phyloP scores from a whole-genome alignment of 2,329 filamentous ascomycete species.

The Hypoxylon sp. region DNA sequence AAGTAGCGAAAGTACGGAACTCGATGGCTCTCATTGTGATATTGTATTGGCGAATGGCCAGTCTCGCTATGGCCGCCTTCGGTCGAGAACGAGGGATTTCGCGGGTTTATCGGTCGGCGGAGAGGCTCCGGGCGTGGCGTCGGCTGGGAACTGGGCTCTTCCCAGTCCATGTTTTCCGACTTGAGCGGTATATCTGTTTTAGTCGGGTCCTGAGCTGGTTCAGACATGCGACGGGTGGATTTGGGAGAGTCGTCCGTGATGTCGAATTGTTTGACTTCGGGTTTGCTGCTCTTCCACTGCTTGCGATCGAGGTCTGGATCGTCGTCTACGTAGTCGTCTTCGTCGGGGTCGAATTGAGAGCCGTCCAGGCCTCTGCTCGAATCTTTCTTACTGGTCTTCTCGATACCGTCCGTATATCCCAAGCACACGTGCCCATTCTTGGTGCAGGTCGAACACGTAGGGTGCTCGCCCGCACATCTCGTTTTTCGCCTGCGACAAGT shows the following conservation, averaged over 20 bases:
- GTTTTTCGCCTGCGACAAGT: slow-evolving; percentile 83
- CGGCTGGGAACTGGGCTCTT: slow-evolving; percentile 47
- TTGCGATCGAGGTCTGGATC: slow-evolving; percentile 50
- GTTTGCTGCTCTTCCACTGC: slow-evolving; percentile 48
- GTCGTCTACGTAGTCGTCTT: slow-evolving; percentile 54
- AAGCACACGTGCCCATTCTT: slow-evolving; percentile 78
- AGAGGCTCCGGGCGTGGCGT: slow-evolving; percentile 46
- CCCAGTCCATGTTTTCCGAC: slow-evolving; percentile 51
- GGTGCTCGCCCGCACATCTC: slow-evolving; percentile 79
- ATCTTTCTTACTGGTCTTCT: slow-evolving; percentile 57
- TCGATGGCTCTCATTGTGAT: slow-evolving; percentile 66
- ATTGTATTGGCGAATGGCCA: slow-evolving; percentile 60
- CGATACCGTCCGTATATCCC: slow-evolving; percentile 71
- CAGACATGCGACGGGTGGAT: slow-evolving; percentile 42
- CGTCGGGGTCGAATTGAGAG: slow-evolving; percentile 52
- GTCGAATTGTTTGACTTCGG: slow-evolving; percentile 45
- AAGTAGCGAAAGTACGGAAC: slow-evolving; percentile 94
- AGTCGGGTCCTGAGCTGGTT: slow-evolving; percentile 43
- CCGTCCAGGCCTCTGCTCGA: slow-evolving; percentile 34
- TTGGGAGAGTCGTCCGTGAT: slow-evolving; percentile 45
- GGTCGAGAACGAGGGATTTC: slow-evolving; percentile 56
- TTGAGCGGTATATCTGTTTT: slow-evolving; percentile 47
- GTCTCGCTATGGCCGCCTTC: slow-evolving; percentile 57
- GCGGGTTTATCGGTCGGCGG: slow-evolving; percentile 47
- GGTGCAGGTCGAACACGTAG: slow-evolving; percentile 77